Evolutionary conservation across 805 yeast genomes (phyloP).

Genomic region (Teunomyces stri): DNA sequence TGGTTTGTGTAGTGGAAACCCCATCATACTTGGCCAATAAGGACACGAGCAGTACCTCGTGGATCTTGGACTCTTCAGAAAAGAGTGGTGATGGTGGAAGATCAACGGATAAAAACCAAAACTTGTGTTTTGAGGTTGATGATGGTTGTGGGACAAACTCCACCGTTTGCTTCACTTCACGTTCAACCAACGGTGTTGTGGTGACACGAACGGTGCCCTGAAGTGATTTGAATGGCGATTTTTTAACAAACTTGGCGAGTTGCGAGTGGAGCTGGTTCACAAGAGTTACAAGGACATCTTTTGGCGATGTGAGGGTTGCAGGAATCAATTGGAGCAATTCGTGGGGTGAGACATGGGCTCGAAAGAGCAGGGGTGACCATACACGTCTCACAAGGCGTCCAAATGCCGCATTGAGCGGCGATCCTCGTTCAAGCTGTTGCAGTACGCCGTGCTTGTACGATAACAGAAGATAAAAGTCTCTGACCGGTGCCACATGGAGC

Average conservation of each 20-base stretch:
- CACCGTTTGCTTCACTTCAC: slow-evolving; percentile 15
- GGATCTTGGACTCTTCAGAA: slow-evolving; percentile 36
- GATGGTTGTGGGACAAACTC: slow-evolving; percentile 17
- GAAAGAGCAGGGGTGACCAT: slow-evolving; percentile 63
- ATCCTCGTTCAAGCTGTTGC: slow-evolving; percentile 10
- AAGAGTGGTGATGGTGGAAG: slow-evolving; percentile 59
- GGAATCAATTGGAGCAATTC: slow-evolving; percentile 55
- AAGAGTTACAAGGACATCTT: slow-evolving; percentile 58
- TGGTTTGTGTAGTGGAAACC: slow-evolving; percentile 21
- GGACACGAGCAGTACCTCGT: slow-evolving; percentile 47
- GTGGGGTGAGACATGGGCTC: slow-evolving; percentile 64
- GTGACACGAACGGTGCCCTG: slow-evolving; percentile 52
- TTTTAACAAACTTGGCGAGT: slow-evolving; percentile 41
- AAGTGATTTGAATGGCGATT: slow-evolving; percentile 26
- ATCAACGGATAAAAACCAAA: slow-evolving; percentile 57
- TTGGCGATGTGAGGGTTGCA: slow-evolving; percentile 41
- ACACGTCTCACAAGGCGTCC: slow-evolving; percentile 51
- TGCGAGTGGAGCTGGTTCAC: slow-evolving; percentile 44
- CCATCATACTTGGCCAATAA: slow-evolving; percentile 47
- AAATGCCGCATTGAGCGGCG: slow-evolving; percentile 39
- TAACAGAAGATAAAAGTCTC: slow-evolving; percentile 30
- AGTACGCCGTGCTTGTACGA: slow-evolving; percentile 20
- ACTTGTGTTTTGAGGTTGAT: slow-evolving; percentile 21
- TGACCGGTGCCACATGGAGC: slow-evolving; percentile 49
- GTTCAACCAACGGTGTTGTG: slow-evolving; percentile 13